A percentile compares a stretch with the other conserved stretches of the same genome.
Evolutionary conservation across 2,329 filamentous ascomycete species (phyloP).

Genomic region (Sporothrix globosa): DNA sequence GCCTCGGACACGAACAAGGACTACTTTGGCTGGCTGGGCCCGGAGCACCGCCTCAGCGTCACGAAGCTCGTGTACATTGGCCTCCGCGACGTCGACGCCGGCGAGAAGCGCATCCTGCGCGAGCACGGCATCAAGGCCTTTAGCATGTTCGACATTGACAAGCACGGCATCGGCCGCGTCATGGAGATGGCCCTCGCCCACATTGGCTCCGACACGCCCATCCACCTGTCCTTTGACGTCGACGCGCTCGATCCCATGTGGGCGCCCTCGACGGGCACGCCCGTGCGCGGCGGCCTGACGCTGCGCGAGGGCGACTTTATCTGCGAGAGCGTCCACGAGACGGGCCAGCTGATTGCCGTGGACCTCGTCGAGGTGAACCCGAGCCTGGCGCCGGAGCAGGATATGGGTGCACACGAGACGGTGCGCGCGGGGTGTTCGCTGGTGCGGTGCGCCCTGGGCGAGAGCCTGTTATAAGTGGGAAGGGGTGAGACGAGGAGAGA

Average conservation of each 20-base stretch:
- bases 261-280: conserved; percentile 94
- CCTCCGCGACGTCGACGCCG: conserved; percentile 86
- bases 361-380: conserved; percentile 85
- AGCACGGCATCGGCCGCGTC: conserved; percentile 90
- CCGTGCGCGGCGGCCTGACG: conserved; percentile 89
- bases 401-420: conserved; percentile 75
- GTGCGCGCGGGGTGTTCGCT: conserved; percentile 88
- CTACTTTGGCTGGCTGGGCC: conserved; percentile 85
- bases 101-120: conserved; percentile 87
- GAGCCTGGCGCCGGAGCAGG: conserved; percentile 62
- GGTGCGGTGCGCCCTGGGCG: conserved; percentile 87
- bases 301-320: conserved; percentile 96
- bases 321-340: conserved; percentile 82
- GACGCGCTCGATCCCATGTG: conserved; percentile 95
- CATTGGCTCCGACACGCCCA: conserved; percentile 91
- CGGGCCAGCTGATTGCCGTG: conserved; percentile 75
- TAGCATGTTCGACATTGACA: conserved; percentile 96
- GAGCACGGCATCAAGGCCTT: conserved; percentile 94
- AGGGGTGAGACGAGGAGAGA: no score
- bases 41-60: conserved; percentile 69
- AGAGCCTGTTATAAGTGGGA: conserved; percentile 72
- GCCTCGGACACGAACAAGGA: conserved; percentile 75
- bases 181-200: conserved; percentile 98
- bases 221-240: conserved; percentile 96
- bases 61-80: conserved; percentile 97